Evolutionary conservation across 805 yeast genomes (phyloP).

Genomic region (Blastobotrys terrestris): DNA sequence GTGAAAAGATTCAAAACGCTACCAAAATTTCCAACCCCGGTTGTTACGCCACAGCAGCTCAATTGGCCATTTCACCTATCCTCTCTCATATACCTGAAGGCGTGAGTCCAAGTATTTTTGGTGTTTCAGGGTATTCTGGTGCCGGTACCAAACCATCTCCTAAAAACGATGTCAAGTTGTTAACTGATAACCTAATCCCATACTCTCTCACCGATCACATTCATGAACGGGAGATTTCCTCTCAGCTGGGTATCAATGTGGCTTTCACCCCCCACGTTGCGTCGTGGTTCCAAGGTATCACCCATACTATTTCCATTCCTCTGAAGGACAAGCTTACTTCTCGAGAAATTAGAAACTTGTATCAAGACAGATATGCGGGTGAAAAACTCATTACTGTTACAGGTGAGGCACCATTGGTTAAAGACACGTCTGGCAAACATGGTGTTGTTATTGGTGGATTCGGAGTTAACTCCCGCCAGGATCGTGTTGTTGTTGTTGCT

Average conservation of each 20-base stretch:
- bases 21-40: conserved; percentile 93
- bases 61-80: conserved; percentile 84
- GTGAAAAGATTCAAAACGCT: conserved; percentile 62
- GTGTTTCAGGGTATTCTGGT: conserved; percentile 97
- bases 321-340: conserved; percentile 59
- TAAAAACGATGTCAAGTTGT: conserved; percentile 74
- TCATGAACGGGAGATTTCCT: conserved; percentile 89
- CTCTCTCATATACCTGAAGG: conserved; percentile 45
- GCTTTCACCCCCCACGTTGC: conserved; percentile 98
- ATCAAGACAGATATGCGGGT: conserved; percentile 80
- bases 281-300: conserved; percentile 98
- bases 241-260: conserved; percentile 68
- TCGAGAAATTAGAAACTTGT: conserved; percentile 76
- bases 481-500: conserved; percentile 90
- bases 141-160: conserved; percentile 99
- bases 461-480: conserved; percentile 80
- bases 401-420: conserved; percentile 91
- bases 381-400: conserved; percentile 80
- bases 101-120: conserved; percentile 82
- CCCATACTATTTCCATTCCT: conserved; percentile 88
- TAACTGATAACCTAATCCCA: conserved; percentile 83
- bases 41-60: conserved; percentile 98
- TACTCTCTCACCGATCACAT: conserved; percentile 94
- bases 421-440: conserved; percentile 87
- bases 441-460: conserved; percentile 95